Percentiles rank a stretch among this genome's conserved stretches.
phyloP scores from a whole-genome alignment of 306 rosid species.

The Comarum palustre region DNA sequence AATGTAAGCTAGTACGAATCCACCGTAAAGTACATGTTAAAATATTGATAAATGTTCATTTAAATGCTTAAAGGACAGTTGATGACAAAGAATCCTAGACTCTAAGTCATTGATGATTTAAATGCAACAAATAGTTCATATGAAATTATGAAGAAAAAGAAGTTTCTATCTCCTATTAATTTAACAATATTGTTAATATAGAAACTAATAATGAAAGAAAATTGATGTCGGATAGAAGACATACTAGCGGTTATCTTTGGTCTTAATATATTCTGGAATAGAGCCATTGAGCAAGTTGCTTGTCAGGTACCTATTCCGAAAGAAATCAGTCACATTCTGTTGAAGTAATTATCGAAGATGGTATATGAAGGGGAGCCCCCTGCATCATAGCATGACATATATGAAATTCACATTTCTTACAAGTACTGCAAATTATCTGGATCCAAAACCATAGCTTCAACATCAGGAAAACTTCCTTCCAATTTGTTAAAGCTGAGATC shows the following conservation, averaged over 20 bases:
- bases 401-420: conserved; percentile 16
- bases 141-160: neutral
- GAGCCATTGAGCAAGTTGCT: conserved; percentile 19
- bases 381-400: too few species aligned
- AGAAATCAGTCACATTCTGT: neutral
- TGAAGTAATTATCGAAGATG: neutral
- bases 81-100: too few species aligned
- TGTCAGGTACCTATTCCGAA: conserved; percentile 1
- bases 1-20: neutral
- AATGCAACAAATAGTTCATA: neutral
- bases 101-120: neutral
- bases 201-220: neutral
- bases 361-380: neutral
- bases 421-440: neutral
- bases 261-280: neutral
- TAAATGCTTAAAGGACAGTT: neutral
- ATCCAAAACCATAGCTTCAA: neutral
- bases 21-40: neutral
- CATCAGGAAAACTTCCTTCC: conserved; percentile 4
- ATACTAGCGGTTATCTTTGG: neutral
- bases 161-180: too few species aligned
- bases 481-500: conserved; percentile 30
- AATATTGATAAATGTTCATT: neutral
- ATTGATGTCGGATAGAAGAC: neutral
- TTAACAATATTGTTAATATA: too few species aligned